Evolutionary conservation across 768 basidiomycete genomes (phyloP).

Genomic region (Pisolithus microcarpus): DNA sequence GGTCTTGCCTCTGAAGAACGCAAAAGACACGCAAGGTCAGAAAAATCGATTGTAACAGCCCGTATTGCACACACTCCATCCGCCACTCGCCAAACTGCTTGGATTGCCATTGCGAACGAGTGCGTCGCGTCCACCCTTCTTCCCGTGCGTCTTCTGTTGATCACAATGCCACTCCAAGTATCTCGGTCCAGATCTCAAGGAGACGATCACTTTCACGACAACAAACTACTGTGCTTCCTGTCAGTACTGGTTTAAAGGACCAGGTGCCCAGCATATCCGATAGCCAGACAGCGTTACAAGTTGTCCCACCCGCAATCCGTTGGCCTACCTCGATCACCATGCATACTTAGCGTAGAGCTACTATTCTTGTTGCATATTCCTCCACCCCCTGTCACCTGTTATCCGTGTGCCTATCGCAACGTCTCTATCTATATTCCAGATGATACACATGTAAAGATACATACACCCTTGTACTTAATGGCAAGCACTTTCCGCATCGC

Average conservation of each 20-base stretch:
- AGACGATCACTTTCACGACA: conserved; percentile 47
- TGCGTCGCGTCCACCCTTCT: conserved; percentile 16
- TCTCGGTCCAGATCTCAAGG: conserved; percentile 61
- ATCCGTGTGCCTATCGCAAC: not conserved
- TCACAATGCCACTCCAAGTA: conserved; percentile 37
- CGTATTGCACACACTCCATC: conserved; percentile 34
- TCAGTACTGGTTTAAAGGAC: conserved; percentile 48
- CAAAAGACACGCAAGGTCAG: conserved; percentile 27
- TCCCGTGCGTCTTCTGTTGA: not conserved
- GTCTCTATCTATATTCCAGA: not conserved
- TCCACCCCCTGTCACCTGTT: conserved; percentile 8
- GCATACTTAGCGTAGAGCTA: conserved; percentile 23
- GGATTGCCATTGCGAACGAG: conserved; percentile 39
- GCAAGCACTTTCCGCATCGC: too few relatives aligned
- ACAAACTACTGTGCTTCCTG: conserved; percentile 51
- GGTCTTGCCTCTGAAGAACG: conserved; percentile 9
- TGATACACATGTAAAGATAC: conserved; percentile 7
- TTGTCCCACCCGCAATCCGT: too few relatives aligned
- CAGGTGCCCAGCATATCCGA: conserved; percentile 33
- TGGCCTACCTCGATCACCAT: not conserved
- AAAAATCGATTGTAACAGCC: conserved; percentile 29
- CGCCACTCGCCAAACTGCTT: conserved; percentile 36
- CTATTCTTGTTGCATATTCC: conserved; percentile 13
- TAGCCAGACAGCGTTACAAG: conserved; percentile 9
- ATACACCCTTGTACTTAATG: too few relatives aligned